phyloP scores from a whole-genome alignment of 306 rosid species.

The Begonia loranthoides region DNA sequence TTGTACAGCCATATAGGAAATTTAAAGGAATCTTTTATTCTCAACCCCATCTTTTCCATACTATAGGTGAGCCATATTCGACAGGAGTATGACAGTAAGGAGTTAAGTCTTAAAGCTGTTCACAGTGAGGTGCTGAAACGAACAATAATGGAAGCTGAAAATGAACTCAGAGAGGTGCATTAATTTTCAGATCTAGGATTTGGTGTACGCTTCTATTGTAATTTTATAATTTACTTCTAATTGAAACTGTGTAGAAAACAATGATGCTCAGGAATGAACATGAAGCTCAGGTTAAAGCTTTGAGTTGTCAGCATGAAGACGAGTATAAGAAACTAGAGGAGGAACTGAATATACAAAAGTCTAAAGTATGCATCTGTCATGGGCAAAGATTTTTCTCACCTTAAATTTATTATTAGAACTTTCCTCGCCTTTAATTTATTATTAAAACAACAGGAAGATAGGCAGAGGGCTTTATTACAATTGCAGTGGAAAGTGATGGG shows the following conservation, averaged over 20 bases:
- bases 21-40: no score
- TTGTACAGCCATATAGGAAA: no score
- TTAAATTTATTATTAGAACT: not conserved
- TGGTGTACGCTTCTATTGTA: not conserved
- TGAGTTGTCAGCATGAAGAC: slow-evolving; percentile 72
- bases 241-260: slow-evolving; percentile 31
- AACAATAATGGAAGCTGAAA: slow-evolving; percentile 56
- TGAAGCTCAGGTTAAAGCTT: slow-evolving; percentile 63
- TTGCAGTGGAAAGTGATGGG: slow-evolving; percentile 98
- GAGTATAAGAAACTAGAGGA: slow-evolving; percentile 73
- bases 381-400: not conserved
- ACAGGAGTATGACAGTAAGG: slow-evolving; percentile 52
- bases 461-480: slow-evolving; percentile 86
- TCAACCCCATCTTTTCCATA: slow-evolving; percentile 15
- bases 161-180: slow-evolving; percentile 63
- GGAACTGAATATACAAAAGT: slow-evolving; percentile 78
- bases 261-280: slow-evolving; percentile 52
- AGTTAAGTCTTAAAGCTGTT: slow-evolving; percentile 32
- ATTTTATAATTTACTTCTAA: slow-evolving; percentile 3
- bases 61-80: slow-evolving; percentile 51
- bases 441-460: slow-evolving; percentile 60
- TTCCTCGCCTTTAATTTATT: slow-evolving; percentile 4
- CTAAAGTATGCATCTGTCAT: slow-evolving; percentile 41
- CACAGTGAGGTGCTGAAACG: slow-evolving; percentile 51
- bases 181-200: slow-evolving; percentile 5